Evolutionary conservation across 2,329 filamentous ascomycete species (phyloP).

Genomic region (Diplodia scrobiculata): DNA sequence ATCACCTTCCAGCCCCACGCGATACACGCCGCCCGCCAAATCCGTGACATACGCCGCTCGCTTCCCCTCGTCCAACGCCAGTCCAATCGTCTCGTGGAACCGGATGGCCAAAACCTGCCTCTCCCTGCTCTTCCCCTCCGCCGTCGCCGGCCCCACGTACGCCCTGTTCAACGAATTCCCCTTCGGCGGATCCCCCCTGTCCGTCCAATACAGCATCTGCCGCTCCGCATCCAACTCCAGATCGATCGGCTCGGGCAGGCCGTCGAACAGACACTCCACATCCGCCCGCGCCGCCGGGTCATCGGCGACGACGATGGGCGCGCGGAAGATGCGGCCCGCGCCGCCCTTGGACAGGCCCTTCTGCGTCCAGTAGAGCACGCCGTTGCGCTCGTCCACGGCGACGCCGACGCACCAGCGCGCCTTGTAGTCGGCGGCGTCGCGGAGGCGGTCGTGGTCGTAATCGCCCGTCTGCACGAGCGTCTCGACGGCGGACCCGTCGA

Average conservation of each 20-base stretch:
- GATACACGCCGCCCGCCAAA: conserved; percentile 33
- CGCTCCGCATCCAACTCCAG: conserved; percentile 56
- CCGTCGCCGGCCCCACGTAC: background rate
- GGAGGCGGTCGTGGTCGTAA: conserved; percentile 26
- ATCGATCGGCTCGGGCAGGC: conserved; percentile 57
- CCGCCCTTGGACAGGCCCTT: conserved; percentile 58
- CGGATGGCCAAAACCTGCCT: conserved; percentile 32
- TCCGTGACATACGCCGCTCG: conserved; percentile 33
- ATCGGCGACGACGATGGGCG: conserved; percentile 46
- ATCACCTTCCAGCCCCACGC: conserved; percentile 18
- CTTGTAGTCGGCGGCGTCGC: conserved; percentile 33
- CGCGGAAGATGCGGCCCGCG: conserved; percentile 57
- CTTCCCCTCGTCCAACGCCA: conserved; percentile 32
- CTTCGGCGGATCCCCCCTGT: conserved; percentile 59
- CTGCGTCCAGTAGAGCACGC: conserved; percentile 62
- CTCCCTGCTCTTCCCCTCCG: background rate
- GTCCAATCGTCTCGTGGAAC: conserved; percentile 36
- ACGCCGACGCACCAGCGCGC: conserved; percentile 60
- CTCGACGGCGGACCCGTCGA: conserved; percentile 43
- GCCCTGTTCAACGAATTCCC: conserved; percentile 58
- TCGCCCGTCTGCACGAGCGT: conserved; percentile 46
- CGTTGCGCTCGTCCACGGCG: conserved; percentile 47
- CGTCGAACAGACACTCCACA: conserved; percentile 48
- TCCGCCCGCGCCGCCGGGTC: conserved; percentile 45
- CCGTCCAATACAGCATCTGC: conserved; percentile 61